Evolutionary conservation across 2,329 filamentous ascomycete genomes (phyloP), one percentile per base, ranked within the genome.

Genomic region (Talaromyces sp.): DNA sequence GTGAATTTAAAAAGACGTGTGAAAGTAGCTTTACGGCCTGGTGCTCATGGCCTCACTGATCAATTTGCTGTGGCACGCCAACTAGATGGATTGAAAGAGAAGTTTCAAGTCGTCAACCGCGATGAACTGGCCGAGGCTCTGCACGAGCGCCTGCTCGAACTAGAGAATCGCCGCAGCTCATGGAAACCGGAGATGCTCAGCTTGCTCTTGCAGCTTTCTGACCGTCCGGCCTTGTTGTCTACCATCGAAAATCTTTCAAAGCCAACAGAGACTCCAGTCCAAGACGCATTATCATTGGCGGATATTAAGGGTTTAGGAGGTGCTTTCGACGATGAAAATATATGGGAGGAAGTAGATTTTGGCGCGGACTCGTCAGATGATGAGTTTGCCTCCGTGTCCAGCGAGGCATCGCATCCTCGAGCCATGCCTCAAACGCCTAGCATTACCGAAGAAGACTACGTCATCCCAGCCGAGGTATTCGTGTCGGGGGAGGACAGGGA

Each of bases 141-240:
- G 32, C 75, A 78, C 35, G 66, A 69, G 39, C 80, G 88, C 32
- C 70, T 91, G 13, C 74, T 81, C 35, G 82, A 86, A 54, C 72
- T 96, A 17, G 75, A 80, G 10, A 66, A 73, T 29, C 69, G 73
- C 13, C 77, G 73, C 32, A 80, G 80, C 39, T 86, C 85, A 71
- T 93, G 85, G 82, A 84, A 85, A 5, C 91, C 92, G 0, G 94
- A 97, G 62, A 80, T 89, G 13, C 76, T 97, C 13, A 86, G 89
- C 45, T 73, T 97, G 0, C 75, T 97, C 10, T 77, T 97, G 7
- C 84, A 90, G 55, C 82, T 97, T 0, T 93, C 93, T 1, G 87
- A 96, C 62, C 83, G 86, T 48, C 93, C 94, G 2, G 82, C 86
- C 0, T 82, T 86, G 47, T 87, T 91, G 47, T 84, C 89, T 0